Evolutionary conservation across 306 rosid genomes (phyloP).

Genomic region (Crotalaria pallida): DNA sequence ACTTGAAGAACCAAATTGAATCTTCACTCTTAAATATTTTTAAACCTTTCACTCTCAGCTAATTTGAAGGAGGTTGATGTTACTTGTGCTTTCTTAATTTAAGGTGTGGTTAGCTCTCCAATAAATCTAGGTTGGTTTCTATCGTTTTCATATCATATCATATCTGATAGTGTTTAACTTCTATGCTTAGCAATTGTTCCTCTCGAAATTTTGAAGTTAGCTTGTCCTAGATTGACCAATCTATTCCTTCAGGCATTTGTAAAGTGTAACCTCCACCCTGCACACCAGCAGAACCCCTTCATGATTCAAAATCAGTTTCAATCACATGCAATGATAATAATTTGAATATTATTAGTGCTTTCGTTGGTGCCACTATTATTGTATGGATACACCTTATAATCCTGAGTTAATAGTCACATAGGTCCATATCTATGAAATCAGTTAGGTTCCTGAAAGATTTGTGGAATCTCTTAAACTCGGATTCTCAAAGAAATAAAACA

Average conservation of each 20-base stretch:
- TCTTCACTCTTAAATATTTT: no score
- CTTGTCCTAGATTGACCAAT: constrained; percentile 73
- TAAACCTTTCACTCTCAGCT: constrained; percentile 68
- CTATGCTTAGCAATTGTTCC: constrained; percentile 61
- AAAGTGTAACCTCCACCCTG: no score
- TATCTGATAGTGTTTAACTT: constrained; percentile 14
- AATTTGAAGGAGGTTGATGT: constrained; percentile 74
- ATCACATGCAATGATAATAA: neutral
- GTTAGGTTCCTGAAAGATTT: no score
- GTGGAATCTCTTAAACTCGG: no score
- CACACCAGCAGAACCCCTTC: no score
- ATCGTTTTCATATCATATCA: neutral
- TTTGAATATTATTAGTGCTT: neutral
- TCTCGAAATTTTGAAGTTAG: constrained; percentile 65
- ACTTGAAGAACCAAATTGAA: no score
- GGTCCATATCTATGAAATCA: no score
- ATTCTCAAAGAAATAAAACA: no score
- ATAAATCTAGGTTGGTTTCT: neutral
- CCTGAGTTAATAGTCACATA: no score
- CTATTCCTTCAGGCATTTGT: constrained; percentile 69
- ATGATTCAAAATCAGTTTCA: neutral
- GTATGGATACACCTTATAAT: neutral
- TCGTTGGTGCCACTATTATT: neutral
- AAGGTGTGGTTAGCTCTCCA: constrained; percentile 40
- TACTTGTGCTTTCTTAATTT: constrained; percentile 63